A percentile compares a stretch with the other conserved stretches of the same genome.
phyloP scores from a whole-genome alignment of 441 rosid genomes.

The Theobroma grandiflorum region DNA sequence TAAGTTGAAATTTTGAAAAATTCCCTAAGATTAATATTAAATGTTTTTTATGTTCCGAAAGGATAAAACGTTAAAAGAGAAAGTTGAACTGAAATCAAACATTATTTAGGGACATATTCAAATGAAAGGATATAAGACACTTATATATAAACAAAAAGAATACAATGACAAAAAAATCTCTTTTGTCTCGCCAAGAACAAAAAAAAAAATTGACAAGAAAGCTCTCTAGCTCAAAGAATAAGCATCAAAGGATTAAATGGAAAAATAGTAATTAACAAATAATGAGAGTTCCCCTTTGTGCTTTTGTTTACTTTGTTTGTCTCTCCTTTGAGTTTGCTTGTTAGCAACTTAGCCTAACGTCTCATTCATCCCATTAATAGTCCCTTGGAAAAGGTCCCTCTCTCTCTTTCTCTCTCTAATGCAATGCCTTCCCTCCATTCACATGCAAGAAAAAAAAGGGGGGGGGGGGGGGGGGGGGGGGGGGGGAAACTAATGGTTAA shows the following conservation, averaged over 20 bases:
- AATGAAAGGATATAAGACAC: background rate
- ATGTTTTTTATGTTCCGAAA: background rate
- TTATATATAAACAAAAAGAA: background rate
- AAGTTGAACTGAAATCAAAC: background rate
- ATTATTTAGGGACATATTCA: background rate
- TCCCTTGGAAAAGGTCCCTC: constrained; percentile 41
- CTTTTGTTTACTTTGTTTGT: background rate
- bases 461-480: no score
- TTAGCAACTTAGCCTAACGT: constrained; percentile 28
- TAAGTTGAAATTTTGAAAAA: background rate
- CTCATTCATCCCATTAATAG: constrained; percentile 26
- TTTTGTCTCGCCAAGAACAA: background rate
- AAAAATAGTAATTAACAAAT: background rate
- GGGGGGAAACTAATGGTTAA: constrained; percentile 54
- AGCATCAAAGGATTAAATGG: background rate
- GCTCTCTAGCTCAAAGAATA: background rate
- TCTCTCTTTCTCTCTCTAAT: constrained; percentile 24
- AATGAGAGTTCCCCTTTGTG: background rate
- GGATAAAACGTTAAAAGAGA: background rate
- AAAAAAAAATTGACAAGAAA: background rate
- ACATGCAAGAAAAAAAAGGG: constrained; percentile 41
- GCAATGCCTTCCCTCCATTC: constrained; percentile 35
- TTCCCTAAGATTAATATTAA: background rate
- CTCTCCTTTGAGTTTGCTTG: background rate
- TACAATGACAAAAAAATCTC: background rate